phyloP scores from a whole-genome alignment of 1,139 yeast genomes.

The Debaryomyces coudertii region DNA sequence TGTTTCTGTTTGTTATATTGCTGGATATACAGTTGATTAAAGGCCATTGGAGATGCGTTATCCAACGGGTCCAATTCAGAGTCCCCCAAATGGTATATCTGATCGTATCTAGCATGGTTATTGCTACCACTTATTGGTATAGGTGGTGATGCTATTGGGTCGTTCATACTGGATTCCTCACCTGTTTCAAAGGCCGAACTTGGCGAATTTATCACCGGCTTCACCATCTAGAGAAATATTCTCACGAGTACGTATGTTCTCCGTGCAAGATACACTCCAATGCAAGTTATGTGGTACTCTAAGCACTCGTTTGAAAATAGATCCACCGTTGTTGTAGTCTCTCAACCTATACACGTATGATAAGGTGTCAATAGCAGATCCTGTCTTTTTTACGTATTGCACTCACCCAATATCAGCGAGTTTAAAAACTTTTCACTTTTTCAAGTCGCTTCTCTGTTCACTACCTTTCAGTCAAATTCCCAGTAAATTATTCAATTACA shows the following conservation, averaged over 20 bases:
- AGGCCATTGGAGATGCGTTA: background rate
- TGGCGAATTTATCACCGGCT: constrained; percentile 23
- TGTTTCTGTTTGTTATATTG: background rate
- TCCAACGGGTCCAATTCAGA: background rate
- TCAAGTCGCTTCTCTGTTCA: background rate
- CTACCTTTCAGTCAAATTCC: background rate
- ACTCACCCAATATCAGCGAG: background rate
- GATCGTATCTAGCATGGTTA: constrained; percentile 4
- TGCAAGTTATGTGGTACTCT: background rate
- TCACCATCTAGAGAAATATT: constrained; percentile 16
- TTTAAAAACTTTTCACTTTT: constrained; percentile 1
- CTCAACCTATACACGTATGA: background rate
- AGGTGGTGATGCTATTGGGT: constrained; percentile 22
- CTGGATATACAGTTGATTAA: background rate
- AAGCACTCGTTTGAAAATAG: background rate
- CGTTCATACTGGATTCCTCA: constrained; percentile 27
- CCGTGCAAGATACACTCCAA: background rate
- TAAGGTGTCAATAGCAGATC: background rate
- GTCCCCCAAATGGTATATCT: constrained; percentile 10
- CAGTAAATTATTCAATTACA: background rate
- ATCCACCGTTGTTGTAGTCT: background rate
- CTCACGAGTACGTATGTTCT: background rate
- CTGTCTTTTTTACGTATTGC: background rate
- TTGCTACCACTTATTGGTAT: constrained; percentile 6
- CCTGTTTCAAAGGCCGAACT: constrained; percentile 28